These are phyloP conservation scores for Euphrasia confusa DNA, from an alignment of 257 asterid species.

Conservation along the genomic window DNA sequence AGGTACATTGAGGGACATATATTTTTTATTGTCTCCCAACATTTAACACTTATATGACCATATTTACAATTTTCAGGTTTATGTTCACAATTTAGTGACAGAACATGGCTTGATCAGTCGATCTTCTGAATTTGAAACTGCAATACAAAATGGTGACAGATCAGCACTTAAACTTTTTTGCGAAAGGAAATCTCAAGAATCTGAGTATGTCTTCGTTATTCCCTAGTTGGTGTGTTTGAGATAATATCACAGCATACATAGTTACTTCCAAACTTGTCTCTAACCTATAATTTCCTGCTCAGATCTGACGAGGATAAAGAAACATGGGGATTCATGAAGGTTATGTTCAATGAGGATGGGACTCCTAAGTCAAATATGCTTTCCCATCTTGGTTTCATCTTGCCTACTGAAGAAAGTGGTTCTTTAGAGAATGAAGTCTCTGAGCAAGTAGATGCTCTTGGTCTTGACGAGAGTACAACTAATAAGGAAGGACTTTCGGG, in stretches of 20 bases:
- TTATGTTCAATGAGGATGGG: conserved; percentile 91
- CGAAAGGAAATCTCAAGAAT: conserved; percentile 78
- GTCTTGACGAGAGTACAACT: conserved; percentile 45
- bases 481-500: conserved; percentile 42
- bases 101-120: conserved; percentile 74
- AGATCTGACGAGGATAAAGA: conserved; percentile 86
- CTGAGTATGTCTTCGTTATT: conserved; percentile 56
- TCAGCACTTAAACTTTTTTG: conserved; percentile 71
- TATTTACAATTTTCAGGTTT: conserved; percentile 48
- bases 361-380: conserved; percentile 87
- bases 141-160: conserved; percentile 77
- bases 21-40: background rate
- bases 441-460: conserved; percentile 61
- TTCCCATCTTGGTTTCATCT: conserved; percentile 80
- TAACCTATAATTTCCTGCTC: conserved; percentile 26
- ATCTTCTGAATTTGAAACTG: conserved; percentile 83
- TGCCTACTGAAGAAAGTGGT: conserved; percentile 54
- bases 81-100: conserved; percentile 63
- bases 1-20: conserved; percentile 42
- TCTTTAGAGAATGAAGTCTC: conserved; percentile 40
- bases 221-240: conserved; percentile 15
- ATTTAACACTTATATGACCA: conserved; percentile 15
- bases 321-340: conserved; percentile 89
- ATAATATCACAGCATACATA: conserved; percentile 9
- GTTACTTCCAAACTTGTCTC: conserved; percentile 17